A percentile compares a stretch with the other conserved stretches of the same genome.
phyloP scores from a whole-genome alignment of 164 flowering plant genomes.

The Stephania cephalantha region DNA sequence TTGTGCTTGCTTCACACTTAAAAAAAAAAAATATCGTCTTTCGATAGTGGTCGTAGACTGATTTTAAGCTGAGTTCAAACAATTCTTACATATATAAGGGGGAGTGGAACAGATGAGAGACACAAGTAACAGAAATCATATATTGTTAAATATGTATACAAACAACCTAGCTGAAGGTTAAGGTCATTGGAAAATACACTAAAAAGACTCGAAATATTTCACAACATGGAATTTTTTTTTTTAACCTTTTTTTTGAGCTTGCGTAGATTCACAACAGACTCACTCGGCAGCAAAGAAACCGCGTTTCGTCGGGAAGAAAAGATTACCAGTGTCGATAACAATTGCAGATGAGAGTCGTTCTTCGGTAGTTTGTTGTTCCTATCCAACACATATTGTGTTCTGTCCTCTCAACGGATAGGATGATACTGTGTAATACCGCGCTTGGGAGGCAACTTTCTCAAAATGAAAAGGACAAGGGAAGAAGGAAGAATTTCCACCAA shows the following conservation, averaged over 20 bases:
- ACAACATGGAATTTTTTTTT: neutral
- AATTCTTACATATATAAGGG: neutral
- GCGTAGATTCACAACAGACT: neutral
- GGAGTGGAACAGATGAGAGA: neutral
- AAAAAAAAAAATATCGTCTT: neutral
- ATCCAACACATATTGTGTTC: neutral
- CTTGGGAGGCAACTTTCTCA: constrained; percentile 94
- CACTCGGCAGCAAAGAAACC: neutral
- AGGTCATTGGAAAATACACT: neutral
- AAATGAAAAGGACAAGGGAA: constrained; percentile 70
- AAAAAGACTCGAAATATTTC: neutral
- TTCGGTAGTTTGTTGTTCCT: neutral
- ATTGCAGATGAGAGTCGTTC: constrained; percentile 2
- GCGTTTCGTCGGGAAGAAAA: neutral
- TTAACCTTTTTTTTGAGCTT: neutral
- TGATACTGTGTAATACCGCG: constrained; percentile 83
- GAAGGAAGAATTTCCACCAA: constrained; percentile 89
- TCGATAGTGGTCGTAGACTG: neutral
- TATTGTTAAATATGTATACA: neutral
- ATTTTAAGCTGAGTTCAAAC: neutral
- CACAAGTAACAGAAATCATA: neutral
- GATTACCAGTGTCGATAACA: neutral
- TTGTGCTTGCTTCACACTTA: neutral
- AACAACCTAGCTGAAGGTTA: neutral
- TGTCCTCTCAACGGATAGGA: constrained; percentile 53